These are phyloP conservation scores for Boletus vermiculosoides DNA, from an alignment of 768 basidiomycete species.

Conservation along the genomic window DNA sequence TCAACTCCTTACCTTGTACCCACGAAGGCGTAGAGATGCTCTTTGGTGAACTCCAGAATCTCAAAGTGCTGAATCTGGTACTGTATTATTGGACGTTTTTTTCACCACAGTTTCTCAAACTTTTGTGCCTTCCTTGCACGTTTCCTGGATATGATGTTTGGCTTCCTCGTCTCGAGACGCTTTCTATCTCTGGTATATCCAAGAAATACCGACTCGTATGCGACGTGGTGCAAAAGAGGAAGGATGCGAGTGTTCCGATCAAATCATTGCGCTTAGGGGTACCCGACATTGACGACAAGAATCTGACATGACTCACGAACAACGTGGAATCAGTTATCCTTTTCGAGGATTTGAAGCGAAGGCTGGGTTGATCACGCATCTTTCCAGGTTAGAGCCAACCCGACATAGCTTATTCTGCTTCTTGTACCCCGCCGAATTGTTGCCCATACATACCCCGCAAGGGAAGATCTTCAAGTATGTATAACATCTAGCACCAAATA, in stretches of 20 bases:
- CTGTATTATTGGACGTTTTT: no score
- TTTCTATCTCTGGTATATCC: no score
- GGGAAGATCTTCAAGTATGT: neutral
- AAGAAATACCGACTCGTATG: no score
- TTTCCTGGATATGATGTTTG: no score
- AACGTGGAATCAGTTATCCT: neutral
- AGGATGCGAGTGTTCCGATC: no score
- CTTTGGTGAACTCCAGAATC: no score
- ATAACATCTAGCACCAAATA: neutral
- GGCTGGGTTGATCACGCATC: neutral
- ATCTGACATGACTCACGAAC: neutral
- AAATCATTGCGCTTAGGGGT: neutral
- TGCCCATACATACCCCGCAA: neutral
- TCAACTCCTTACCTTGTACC: neutral
- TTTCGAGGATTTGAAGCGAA: neutral
- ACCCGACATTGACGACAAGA: neutral
- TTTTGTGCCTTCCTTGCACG: no score
- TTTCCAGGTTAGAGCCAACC: neutral
- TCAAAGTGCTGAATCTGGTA: no score
- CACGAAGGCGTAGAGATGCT: neutral
- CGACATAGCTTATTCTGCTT: neutral
- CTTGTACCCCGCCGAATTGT: neutral
- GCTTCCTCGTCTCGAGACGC: no score
- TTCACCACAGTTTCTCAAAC: no score
- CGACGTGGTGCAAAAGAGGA: no score